Percentiles rank a stretch among this genome's conserved stretches.
Evolutionary conservation across 2,329 filamentous ascomycete species (phyloP).

Genomic region (Colletotrichum spaethianum): DNA sequence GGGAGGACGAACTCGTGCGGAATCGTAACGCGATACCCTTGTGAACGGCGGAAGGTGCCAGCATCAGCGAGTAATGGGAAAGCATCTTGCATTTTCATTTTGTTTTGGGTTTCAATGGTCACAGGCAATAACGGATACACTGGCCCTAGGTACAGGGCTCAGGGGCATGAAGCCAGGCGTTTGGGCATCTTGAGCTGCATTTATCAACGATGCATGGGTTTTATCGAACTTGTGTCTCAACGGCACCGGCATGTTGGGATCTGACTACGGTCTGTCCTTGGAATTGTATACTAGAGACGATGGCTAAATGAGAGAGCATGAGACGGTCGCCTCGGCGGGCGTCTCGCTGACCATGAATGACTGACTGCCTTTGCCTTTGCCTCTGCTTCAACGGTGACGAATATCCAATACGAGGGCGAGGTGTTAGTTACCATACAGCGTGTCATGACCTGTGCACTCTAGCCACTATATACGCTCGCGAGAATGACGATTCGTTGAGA

Average conservation of each 20-base stretch:
- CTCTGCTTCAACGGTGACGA: too few species aligned
- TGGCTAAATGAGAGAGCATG: slow-evolving; percentile 4
- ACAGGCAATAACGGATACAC: slow-evolving; percentile 31
- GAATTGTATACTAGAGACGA: slow-evolving; percentile 28
- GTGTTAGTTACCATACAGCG: neutral
- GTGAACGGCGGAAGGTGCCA: slow-evolving; percentile 28
- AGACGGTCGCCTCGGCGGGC: neutral
- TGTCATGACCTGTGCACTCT: neutral
- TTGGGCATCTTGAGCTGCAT: slow-evolving; percentile 29
- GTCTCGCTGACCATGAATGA: slow-evolving; percentile 6
- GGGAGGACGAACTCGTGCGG: slow-evolving; percentile 18
- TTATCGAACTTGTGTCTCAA: neutral
- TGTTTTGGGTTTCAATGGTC: slow-evolving; percentile 23
- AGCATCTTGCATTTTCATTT: slow-evolving; percentile 29
- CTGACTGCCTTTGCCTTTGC: neutral
- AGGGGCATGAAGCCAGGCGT: slow-evolving; percentile 37
- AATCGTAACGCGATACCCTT: slow-evolving; percentile 38
- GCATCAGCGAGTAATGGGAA: slow-evolving; percentile 35
- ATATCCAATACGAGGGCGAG: too few species aligned
- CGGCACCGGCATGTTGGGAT: slow-evolving; percentile 20
- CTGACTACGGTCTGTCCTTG: slow-evolving; percentile 8
- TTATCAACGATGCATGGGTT: slow-evolving; percentile 26
- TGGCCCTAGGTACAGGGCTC: slow-evolving; percentile 4
- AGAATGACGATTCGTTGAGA: neutral
- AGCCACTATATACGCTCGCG: neutral